Base-by-base conservation (phyloP, 2,329 filamentous ascomycete species). In the Colletotrichum spinosum region DNA sequence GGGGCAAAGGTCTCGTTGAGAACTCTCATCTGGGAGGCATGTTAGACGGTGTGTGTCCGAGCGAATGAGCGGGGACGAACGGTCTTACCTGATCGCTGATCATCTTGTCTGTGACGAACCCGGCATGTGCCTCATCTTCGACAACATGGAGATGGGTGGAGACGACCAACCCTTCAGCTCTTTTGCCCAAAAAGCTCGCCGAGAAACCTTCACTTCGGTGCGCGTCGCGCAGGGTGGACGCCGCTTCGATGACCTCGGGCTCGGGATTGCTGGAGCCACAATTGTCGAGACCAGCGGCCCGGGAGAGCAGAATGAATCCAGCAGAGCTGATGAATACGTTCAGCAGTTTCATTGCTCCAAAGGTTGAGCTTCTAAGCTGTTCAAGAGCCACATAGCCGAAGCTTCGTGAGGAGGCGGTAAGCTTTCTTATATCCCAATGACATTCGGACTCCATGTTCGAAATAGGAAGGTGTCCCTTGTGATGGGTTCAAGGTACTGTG, bases 81-180 rank as follows among this genome's bases (percentile, higher is more conserved):
- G 15, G 3, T 6, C 2, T n/a, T 44, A 57, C 59, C 53, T 63
- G 63, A 39, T 66, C 53, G 34, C 49, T 34, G 3, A 64, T 49
- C 59, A 66, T 66, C 12, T 46, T 33, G 33, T 58, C 49, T 3
- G 59, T 66, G 13, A 66, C 48, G 15, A 54, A 66, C 0, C 63
- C 59, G 5, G 52, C 42, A n/a, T 51, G 58, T 12, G 37, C 51
- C 15, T 55, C 55, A 7, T 65, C 61, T 12, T 60, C 61, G 4
- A 67, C 45, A 9, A 67, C 55, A 12, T 60, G 65, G 10, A 65
- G 50, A 38, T 65, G 65, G 4, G 65, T 67, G 6, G 55, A 11
- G n/a, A 67, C 49, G 17, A 65, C 34, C 13, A 65, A 25, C 0
- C 57, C 61, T 17, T 55, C 44, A 1, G 34, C 51, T n/a, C 61